Base-by-base conservation (phyloP, 768 basidiomycete genomes). In the Panaeolus cyanescens region DNA sequence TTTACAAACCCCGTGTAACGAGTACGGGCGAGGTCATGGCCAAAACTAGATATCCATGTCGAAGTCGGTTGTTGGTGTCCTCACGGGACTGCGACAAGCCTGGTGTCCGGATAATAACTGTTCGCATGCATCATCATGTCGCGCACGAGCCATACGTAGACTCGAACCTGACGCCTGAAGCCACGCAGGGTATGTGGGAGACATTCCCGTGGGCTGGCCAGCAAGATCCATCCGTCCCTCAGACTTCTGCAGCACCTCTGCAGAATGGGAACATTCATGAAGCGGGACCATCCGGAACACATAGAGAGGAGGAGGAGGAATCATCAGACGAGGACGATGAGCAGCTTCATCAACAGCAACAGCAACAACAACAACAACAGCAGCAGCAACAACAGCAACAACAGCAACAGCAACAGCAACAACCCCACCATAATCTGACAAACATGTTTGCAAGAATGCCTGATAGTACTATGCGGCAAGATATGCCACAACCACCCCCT, bases 51-150 rank as follows among this genome's bases (percentile, higher is more conserved):
- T 83, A 72, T 67, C 74, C 80, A 13, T 83, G 82, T 63, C 74
- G 75, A 22, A 81, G 80, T 65, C 75, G 80, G 7, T 74, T 83
- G 19, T 72, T 81, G 57, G 78, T 83, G 25, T 76, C 80, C n/a
- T 82, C 79, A 8, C 68, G 79, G 4, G 77, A 81, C 39, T 68
- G 71, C 13, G 67, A 60, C 9, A 55, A 40, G 5, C 65, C 68
- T 30, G 70, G 71, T 17, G 54, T 19, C 4, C 66, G 70, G 6
- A 55, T 76, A 34, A 73, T 81, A 28, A 77, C 77, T 17, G 70
- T 81, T 22, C 76, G 80, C 34, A 75, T 82, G 73, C 77, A 80
- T 62, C 80, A 83, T 59, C 75, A 80, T 63, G 56, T 77, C 36
- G 69, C 76, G 3, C 82, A 83, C 59, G 77, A 79, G 64, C 75